Base-by-base conservation (phyloP, 106 monocot genomes). In the Dendrobium nobile region DNA sequence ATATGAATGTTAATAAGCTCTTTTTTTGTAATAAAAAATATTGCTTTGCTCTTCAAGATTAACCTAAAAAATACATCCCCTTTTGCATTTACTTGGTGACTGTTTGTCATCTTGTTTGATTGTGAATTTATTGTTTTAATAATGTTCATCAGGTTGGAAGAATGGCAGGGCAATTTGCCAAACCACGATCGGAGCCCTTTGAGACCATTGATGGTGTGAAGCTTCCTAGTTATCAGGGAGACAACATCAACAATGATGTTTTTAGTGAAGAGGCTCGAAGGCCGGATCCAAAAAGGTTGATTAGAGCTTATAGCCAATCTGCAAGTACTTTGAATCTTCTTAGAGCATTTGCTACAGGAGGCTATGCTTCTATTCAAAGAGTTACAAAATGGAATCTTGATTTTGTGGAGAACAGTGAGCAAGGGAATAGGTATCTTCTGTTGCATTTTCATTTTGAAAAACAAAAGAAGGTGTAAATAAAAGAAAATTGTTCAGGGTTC, bases 151-250 rank as follows among this genome's bases (percentile, higher is more conserved):
- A 82, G 76, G 82, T 82, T 33, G 82, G 82, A 18, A 82, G 82
- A 41, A 82, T 82, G 75, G 82, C 82, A 4, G 82, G 82, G 44
- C 82, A 82, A 59, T 82, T 82, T 81, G 75, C 81, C n/a, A 81
- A 81, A 43, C 81, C 81, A 74, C 51, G 81, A 70, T 81, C 81
- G 7, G 81, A 81, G 9, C 22, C 54, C 11, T 81, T 81, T 8
- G 82, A 82, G 76, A 76, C 27, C n/a, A 82, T 64, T 15, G 77
- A 82, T 76, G 82, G 82, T 40, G 28, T 82, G 45, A 75, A 64
- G 31, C 65, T 82, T 33, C 81, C 81, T 22, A 61, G 61, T 61
- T 22, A 82, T 59, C 56, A 76, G 64, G 82, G 82, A 37, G 82
- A 82, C 47, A 82, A 76, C 51, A 76, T 82, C 59, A 82, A 82